Evolutionary conservation across 768 basidiomycete species (phyloP).

Genomic region (Clathrus columnatus): DNA sequence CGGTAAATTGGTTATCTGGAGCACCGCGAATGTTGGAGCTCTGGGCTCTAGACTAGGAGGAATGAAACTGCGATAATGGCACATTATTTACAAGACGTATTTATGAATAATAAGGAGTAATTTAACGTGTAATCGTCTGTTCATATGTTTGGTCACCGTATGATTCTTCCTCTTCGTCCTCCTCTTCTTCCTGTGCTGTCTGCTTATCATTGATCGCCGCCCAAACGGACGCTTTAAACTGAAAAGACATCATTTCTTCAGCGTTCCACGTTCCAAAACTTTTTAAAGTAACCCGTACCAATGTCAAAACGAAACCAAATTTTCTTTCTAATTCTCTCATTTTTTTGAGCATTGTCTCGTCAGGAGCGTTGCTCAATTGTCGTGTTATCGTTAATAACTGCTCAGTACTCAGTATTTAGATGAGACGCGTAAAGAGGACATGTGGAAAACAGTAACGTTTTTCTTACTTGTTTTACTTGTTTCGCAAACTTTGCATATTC

Average conservation of each 20-base stretch:
- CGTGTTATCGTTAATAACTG: constrained; percentile 65
- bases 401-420: not conserved
- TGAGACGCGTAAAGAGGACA: not conserved
- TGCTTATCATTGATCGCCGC: constrained; percentile 81
- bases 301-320: constrained; percentile 88
- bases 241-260: constrained; percentile 1
- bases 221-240: constrained; percentile 98
- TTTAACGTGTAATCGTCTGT: constrained; percentile 2
- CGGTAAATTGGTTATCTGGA: constrained; percentile 89
- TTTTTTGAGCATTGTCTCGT: constrained; percentile 65
- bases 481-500: constrained; percentile 86
- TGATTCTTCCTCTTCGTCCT: not conserved
- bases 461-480: constrained; percentile 65
- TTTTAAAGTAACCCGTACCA: constrained; percentile 41
- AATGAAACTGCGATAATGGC: constrained; percentile 24
- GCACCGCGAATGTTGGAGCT: constrained; percentile 47
- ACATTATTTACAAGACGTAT: not conserved
- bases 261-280: not conserved
- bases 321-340: constrained; percentile 82
- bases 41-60: constrained; percentile 44
- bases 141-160: constrained; percentile 1
- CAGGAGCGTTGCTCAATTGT: constrained; percentile 63
- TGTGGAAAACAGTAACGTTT: not conserved
- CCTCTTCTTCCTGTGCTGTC: constrained; percentile 16
- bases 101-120: not conserved